Conservation (phyloP, 176 grass and related monocot species). For the Dactylis glomerata region DNA sequence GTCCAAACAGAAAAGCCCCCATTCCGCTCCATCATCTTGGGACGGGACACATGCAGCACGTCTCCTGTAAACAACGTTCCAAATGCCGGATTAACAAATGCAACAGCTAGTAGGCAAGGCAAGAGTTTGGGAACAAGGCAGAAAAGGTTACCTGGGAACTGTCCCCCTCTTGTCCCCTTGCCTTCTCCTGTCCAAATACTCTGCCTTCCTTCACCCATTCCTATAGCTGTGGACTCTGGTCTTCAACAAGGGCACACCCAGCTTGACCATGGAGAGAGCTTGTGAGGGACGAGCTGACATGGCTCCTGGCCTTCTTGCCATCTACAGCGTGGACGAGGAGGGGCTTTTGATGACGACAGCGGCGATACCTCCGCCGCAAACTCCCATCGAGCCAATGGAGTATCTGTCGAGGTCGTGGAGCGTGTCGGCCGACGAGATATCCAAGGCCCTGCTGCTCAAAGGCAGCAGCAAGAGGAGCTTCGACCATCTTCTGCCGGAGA, state of each 20-base stretch:
- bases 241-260: neutral
- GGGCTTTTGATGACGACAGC: neutral
- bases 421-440: constrained; percentile 63
- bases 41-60: neutral
- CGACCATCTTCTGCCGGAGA: neutral
- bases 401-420: constrained; percentile 68
- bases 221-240: neutral
- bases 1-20: neutral
- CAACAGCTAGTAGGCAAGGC: neutral
- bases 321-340: neutral
- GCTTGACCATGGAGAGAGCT: constrained; percentile 20
- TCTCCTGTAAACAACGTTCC: neutral
- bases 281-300: neutral
- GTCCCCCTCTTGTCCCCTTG: neutral
- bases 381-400: constrained; percentile 66
- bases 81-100: neutral
- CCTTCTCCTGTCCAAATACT: neutral
- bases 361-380: constrained; percentile 54
- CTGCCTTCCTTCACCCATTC: neutral
- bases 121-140: neutral
- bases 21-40: neutral
- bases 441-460: constrained; percentile 54
- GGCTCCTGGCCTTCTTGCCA: neutral
- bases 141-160: neutral
- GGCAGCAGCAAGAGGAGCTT: constrained; percentile 54